Evolutionary conservation across 768 basidiomycete genomes (phyloP).

Genomic region (Solioccasus polychromus): DNA sequence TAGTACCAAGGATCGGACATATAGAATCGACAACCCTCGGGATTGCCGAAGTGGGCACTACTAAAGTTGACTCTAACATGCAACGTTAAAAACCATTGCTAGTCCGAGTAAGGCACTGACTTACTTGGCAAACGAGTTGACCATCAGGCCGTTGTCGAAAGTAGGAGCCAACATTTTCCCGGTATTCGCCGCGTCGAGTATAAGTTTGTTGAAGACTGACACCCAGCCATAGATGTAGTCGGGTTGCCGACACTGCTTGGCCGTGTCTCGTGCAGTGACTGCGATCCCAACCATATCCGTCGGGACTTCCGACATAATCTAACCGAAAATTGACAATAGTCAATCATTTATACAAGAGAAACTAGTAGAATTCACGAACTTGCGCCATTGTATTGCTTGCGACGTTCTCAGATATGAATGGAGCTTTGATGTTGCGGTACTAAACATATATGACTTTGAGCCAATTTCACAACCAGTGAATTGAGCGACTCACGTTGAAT

Average conservation of each 20-base stretch:
- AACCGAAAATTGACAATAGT: background rate
- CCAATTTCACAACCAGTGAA: no score
- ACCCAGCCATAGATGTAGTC: conserved; percentile 13
- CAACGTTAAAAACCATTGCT: background rate
- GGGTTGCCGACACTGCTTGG: conserved; percentile 8
- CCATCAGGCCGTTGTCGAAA: conserved; percentile 2
- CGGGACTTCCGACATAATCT: conserved; percentile 12
- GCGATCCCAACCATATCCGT: conserved; percentile 18
- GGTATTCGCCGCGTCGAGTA: conserved; percentile 12
- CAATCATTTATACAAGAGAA: background rate
- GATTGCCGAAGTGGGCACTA: conserved; percentile 14
- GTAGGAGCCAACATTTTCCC: conserved; percentile 7
- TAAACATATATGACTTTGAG: background rate
- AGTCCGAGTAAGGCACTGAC: background rate
- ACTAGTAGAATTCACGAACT: conserved; percentile 7
- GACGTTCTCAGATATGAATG: conserved; percentile 10
- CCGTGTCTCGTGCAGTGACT: conserved; percentile 9
- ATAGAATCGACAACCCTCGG: conserved; percentile 9
- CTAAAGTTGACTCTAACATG: conserved; percentile 6
- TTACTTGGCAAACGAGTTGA: conserved; percentile 18
- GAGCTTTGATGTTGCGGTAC: conserved; percentile 14
- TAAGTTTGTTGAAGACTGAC: conserved; percentile 5
- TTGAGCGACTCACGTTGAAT: conserved; percentile 18
- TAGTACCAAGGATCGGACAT: conserved; percentile 3
- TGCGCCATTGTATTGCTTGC: conserved; percentile 16